Base-by-base conservation (phyloP, 306 rosid genomes). In the Begonia peltatifolia region DNA sequence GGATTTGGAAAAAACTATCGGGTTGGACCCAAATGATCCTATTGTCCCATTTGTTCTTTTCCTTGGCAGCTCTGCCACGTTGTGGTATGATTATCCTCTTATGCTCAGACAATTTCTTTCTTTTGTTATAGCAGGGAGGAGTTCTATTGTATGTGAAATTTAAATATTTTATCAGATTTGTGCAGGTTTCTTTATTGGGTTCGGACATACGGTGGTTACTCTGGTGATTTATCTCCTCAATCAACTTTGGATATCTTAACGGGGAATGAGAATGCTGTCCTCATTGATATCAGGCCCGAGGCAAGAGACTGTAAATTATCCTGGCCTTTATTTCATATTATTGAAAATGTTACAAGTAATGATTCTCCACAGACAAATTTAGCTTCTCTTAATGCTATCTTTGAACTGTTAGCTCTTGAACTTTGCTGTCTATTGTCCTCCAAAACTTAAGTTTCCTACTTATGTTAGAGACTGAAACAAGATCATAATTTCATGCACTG, bases 11-110 rank as follows among this genome's bases (percentile, higher is more conserved):
- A 79, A 71, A 71, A 69, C 49, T 74, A 72, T 90, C 55, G 97
- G 97, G 47, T 73, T 85, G 76, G 85, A 90, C 66, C 97, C 95
- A 47, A 79, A 75, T 61, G 97, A 90, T 76, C 97, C 95, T n/a
- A 42, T 90, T 38, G 64, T 90, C 71, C 86, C 87, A 47, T 74
- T 90, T 71, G 63, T 76, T 58, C 67, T 90, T 66, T 55, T 83
- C 53, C 62, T 80, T 57, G 87, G 87, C 65, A 76, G 85, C 81
- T 85, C 94, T 42, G 77, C 84, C 53, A 64, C 94, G 58, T 62
- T 90, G 65, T 85, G 95, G 97, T 90, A 83, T 69, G 76, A 52
- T 47, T 69, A 63, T 69, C 65, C 71, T 71, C 59, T 62, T 71
- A 63, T 53, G 55, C 63, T 38, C 30, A 62, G 68, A 46, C 6